These are phyloP conservation scores for Candida odintsovae DNA, from an alignment of 805 yeast genomes.

Conservation along the genomic window DNA sequence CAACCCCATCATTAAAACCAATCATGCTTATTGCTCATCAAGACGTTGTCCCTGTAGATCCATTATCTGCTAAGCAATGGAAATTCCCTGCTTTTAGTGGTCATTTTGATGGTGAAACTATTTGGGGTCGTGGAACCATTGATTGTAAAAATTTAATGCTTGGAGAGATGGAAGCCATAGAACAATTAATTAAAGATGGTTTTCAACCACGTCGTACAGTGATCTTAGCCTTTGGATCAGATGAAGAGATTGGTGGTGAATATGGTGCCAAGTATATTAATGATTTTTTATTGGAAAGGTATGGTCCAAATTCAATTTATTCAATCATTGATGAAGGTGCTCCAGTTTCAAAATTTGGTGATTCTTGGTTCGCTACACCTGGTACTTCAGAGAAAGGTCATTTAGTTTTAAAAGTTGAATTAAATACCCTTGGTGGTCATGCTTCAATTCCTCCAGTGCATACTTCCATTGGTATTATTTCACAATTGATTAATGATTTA, in stretches of 20 bases:
- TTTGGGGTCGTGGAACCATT: slow-evolving; percentile 75
- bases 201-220: slow-evolving; percentile 57
- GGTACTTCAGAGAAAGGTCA: slow-evolving; percentile 43
- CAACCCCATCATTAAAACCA: slow-evolving; percentile 48
- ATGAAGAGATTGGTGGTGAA: slow-evolving; percentile 50
- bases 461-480: slow-evolving; percentile 68
- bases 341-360: slow-evolving; percentile 29
- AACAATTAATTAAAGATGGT: slow-evolving; percentile 42
- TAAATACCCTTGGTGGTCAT: slow-evolving; percentile 71
- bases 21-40: slow-evolving; percentile 70
- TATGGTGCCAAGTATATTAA: slow-evolving; percentile 42
- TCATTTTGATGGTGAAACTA: slow-evolving; percentile 52
- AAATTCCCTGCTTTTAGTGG: slow-evolving; percentile 61
- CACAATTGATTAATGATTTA: slow-evolving; percentile 48
- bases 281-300: slow-evolving; percentile 40
- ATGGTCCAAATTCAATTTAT: slow-evolving; percentile 56
- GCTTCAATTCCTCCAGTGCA: slow-evolving; percentile 76
- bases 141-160: slow-evolving; percentile 72
- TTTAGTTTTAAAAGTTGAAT: slow-evolving; percentile 33
- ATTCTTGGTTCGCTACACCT: slow-evolving; percentile 38
- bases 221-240: slow-evolving; percentile 68
- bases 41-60: slow-evolving; percentile 77
- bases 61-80: slow-evolving; percentile 55
- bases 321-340: slow-evolving; percentile 69
- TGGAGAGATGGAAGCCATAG: slow-evolving; percentile 61